A percentile compares a stretch with the other conserved stretches of the same genome.
These are phyloP conservation scores for Komagataea norvegica DNA, from an alignment of 1,139 yeast species.

Conservation along the genomic window DNA sequence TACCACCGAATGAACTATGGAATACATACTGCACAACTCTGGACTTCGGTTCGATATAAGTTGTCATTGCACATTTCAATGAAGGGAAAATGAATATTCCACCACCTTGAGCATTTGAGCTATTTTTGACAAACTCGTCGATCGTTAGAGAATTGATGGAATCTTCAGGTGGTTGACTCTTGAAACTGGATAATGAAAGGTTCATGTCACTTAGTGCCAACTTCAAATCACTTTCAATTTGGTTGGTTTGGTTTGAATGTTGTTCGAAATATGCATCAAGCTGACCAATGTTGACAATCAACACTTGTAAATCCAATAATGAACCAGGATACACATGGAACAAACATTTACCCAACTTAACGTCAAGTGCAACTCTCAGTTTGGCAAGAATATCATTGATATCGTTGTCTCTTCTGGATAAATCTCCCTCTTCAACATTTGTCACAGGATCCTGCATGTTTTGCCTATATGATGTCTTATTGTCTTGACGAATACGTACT, in stretches of 20 bases:
- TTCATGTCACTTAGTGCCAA: slow-evolving; percentile 56
- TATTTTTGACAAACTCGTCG: slow-evolving; percentile 49
- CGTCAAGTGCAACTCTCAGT: slow-evolving; percentile 56
- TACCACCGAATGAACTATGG: slow-evolving; percentile 75
- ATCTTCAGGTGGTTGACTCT: slow-evolving; percentile 42
- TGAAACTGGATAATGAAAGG: slow-evolving; percentile 59
- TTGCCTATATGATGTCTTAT: slow-evolving; percentile 65
- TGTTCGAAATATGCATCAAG: slow-evolving; percentile 60
- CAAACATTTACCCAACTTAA: slow-evolving; percentile 49
- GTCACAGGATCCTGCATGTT: slow-evolving; percentile 36
- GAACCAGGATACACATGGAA: slow-evolving; percentile 75
- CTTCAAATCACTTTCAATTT: slow-evolving; percentile 40
- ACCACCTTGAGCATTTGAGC: slow-evolving; percentile 70
- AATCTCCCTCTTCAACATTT: slow-evolving; percentile 9
- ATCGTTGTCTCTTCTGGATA: slow-evolving; percentile 13
- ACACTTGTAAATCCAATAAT: slow-evolving; percentile 66
- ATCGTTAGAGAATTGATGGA: slow-evolving; percentile 44
- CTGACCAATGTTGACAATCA: slow-evolving; percentile 57
- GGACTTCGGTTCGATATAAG: slow-evolving; percentile 50
- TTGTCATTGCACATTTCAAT: slow-evolving; percentile 67
- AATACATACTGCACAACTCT: slow-evolving; percentile 60
- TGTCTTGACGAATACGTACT: slow-evolving; percentile 69
- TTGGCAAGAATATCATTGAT: slow-evolving; percentile 28
- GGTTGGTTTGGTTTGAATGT: slow-evolving; percentile 36
- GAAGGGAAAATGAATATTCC: slow-evolving; percentile 76